Evolutionary conservation across 257 asterid species (phyloP).

Genomic region (Nicotiana benthamiana): DNA sequence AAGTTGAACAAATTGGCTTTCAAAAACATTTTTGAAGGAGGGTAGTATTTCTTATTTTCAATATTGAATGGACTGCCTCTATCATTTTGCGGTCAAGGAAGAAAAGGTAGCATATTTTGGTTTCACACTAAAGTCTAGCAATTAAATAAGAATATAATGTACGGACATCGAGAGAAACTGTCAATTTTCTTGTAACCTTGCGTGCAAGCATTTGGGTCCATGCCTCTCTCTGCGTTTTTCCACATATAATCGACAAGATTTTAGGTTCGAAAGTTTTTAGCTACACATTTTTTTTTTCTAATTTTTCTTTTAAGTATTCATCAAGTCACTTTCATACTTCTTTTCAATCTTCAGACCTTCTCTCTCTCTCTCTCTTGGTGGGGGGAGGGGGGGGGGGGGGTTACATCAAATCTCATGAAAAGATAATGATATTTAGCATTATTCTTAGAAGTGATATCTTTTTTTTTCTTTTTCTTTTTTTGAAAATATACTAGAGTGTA

Average conservation of each 20-base stretch:
- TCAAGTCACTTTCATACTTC: slow-evolving; percentile 3
- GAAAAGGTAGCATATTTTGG: slow-evolving; percentile 15
- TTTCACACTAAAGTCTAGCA: slow-evolving; percentile 25
- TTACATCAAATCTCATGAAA: neutral
- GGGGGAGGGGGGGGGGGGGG: too few relatives aligned
- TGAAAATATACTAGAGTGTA: neutral
- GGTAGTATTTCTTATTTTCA: neutral
- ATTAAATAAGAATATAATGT: neutral
- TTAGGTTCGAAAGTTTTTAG: neutral
- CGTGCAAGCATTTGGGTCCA: slow-evolving; percentile 12
- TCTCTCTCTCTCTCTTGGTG: neutral
- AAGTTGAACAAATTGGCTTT: neutral
- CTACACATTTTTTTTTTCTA: neutral
- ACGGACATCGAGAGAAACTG: neutral
- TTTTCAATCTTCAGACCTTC: neutral
- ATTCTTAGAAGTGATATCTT: neutral
- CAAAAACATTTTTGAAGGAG: neutral
- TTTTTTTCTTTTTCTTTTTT: neutral
- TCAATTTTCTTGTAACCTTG: neutral
- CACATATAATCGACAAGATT: neutral
- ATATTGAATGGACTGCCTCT: neutral
- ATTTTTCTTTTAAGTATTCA: neutral
- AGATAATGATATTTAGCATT: too few relatives aligned
- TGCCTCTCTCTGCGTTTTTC: slow-evolving; percentile 4
- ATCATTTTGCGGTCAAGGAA: neutral